Base-by-base conservation (phyloP, 2,329 filamentous ascomycete genomes). In the Phyllosticta citrichinensis region DNA sequence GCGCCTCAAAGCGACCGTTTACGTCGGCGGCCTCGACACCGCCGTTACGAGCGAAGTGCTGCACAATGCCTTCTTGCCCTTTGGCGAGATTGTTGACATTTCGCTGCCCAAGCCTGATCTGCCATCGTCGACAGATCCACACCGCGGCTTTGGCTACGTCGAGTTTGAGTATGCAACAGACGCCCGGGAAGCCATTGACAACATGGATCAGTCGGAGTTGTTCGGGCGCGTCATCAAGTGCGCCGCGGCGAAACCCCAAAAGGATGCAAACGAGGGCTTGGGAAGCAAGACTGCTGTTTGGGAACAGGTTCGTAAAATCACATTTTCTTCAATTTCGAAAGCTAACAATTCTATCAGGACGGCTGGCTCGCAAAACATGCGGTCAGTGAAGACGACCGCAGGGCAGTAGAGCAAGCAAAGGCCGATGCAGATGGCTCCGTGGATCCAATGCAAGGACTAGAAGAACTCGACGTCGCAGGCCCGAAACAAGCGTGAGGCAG, bases 191-290 rank as follows among this genome's bases (percentile, higher is more conserved):
- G 94, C 94, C 57, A 96, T 99, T 73, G 91, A 97, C 80, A 99
- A 99, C 72, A 97, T 99, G 93, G 91, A 99, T 72, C 91, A 96
- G 73, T 88, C 92, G 63, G 93, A 97, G 76, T 83, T 99, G 54
- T 97, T 93, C 72, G 95, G 94, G 11, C 85, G 90, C 63, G 87
- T 94, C 14, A 87, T 99, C 73, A 96, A 92, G 73, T 93, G 97
- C 57, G 92, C 91, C 53, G 83, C 88, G 60, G 95, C 95, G 52
- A 99, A 96, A 75, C 85, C 90, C 33, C 91, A 94, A 64, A 97
- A 96, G 79, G 90, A 90, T 68, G 83, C 85, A 56, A 89, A 89
- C 58, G 91, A 96, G 72, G 91, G 92, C 0, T 74, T 99, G 53
- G 92, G 93, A 24, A 96, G 91, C 78, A 95, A 91, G 76, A 96